Evolutionary conservation across 805 yeast species (phyloP).

Genomic region (Torulaspora microellipsoides): DNA sequence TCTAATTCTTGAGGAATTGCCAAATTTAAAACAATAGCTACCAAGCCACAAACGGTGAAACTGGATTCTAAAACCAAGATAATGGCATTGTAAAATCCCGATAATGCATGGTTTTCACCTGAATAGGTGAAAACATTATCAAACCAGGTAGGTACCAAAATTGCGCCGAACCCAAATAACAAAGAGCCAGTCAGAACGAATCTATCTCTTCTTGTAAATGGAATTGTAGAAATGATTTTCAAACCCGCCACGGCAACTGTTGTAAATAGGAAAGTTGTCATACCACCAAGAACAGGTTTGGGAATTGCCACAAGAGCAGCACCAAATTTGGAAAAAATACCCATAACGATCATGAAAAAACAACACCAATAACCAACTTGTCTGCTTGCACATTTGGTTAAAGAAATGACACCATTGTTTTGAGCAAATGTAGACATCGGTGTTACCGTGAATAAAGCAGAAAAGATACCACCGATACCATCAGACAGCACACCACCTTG

Average conservation of each 20-base stretch:
- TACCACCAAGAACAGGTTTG: constrained; percentile 76
- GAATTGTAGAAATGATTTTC: constrained; percentile 49
- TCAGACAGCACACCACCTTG: constrained; percentile 93
- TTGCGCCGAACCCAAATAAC: constrained; percentile 63
- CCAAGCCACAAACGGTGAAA: constrained; percentile 63
- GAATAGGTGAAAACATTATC: constrained; percentile 56
- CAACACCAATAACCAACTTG: constrained; percentile 76
- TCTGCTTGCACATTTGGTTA: constrained; percentile 88
- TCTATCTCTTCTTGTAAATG: constrained; percentile 67
- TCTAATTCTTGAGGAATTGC: constrained; percentile 57
- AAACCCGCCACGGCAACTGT: constrained; percentile 75
- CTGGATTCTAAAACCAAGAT: constrained; percentile 68
- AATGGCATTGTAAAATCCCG: constrained; percentile 65
- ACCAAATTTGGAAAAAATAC: constrained; percentile 79
- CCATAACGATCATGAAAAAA: constrained; percentile 79
- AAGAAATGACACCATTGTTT: constrained; percentile 89
- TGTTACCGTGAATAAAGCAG: constrained; percentile 78
- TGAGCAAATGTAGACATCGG: constrained; percentile 93
- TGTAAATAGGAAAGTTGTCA: constrained; percentile 73
- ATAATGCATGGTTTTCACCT: constrained; percentile 53
- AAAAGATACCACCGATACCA: constrained; percentile 72
- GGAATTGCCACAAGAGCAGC: constrained; percentile 88
- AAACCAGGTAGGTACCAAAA: constrained; percentile 64
- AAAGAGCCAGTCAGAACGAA: constrained; percentile 64
- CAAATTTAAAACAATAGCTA: constrained; percentile 58